Evolutionary conservation across 2,329 filamentous ascomycete genomes (phyloP).

Genomic region (Trichoderma pleuroti): DNA sequence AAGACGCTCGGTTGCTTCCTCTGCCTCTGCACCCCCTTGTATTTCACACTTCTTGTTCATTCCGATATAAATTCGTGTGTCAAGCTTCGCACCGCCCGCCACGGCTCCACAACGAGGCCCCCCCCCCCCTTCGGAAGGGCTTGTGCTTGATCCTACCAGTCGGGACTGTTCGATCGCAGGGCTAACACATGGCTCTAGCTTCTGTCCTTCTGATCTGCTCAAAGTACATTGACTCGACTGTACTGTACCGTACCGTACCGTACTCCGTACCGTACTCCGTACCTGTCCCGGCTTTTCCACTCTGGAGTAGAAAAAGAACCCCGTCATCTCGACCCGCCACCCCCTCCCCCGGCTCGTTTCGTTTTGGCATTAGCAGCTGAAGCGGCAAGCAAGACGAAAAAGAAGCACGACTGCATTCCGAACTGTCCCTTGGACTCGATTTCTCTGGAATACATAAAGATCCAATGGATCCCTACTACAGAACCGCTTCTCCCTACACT

Average conservation of each 20-base stretch:
- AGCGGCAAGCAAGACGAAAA: neutral
- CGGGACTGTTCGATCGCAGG: conserved; percentile 16
- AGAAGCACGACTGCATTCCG: conserved; percentile 8
- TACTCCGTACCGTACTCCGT: no score
- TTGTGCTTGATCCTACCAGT: neutral
- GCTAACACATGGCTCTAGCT: neutral
- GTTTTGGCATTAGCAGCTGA: conserved; percentile 17
- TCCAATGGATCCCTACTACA: conserved; percentile 40
- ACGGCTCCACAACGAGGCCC: conserved; percentile 18
- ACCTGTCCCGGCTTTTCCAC: conserved; percentile 12
- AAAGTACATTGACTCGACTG: conserved; percentile 11
- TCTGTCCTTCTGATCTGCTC: conserved; percentile 8
- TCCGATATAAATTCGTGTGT: conserved; percentile 37
- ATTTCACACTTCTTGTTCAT: conserved; percentile 18
- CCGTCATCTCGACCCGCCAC: conserved; percentile 9
- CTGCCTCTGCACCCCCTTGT: neutral
- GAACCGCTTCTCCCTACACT: conserved; percentile 38
- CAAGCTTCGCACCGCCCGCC: conserved; percentile 22
- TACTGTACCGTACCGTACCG: no score
- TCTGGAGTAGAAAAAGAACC: neutral
- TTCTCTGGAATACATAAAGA: conserved; percentile 36
- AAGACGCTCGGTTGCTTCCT: neutral
- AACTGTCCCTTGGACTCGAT: neutral
- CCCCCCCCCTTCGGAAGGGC: conserved; percentile 8
- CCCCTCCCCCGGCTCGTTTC: conserved; percentile 2